Evolutionary conservation across 176 grass and related monocot genomes (phyloP), one percentile per base, ranked within the genome.

Genomic region (Oryza glumipatula): DNA sequence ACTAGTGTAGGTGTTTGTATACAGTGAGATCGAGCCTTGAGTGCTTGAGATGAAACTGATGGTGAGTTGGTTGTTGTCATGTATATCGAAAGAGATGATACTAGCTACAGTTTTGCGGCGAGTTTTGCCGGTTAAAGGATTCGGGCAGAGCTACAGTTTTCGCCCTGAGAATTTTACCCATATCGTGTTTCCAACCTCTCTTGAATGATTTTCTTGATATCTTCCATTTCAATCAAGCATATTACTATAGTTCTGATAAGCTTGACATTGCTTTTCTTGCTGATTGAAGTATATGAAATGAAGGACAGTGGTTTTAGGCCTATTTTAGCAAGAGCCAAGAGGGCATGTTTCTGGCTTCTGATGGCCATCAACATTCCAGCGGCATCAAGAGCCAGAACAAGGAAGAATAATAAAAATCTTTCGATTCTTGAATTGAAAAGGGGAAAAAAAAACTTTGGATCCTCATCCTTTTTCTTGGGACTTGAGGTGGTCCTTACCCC

Each of bases 101-200:
- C 69, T 84, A 88, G 77, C 90, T 88, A 63, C 60, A 86, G 8
- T 90, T 77, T 90, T 86, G 82, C 60, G 80, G 87, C 67, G 67
- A 90, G 81, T 82, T 86, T 70, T 83, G 86, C 67, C 47, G 22
- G 58, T 63, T 63, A 63, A 88, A 79, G 80, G 85, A 66, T 92
- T 85, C 39, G 85, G 90, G 87, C 88, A 92, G 90, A 90, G 68
- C 68, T 84, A 74, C 90, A 94, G 72, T 92, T 94, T 94, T 94
- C 61, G 86, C 90, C 86, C 82, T 5, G 70, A 89, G 83, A 73
- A 76, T 79, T 79, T 60, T 73, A 79, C 46, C 26, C 13, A 73
- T 70, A 78, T 9, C n/a, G 6, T 32, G 17, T 72, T 86, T 36
- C 36, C 73, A 10, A 38, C 11, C 24, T 46, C 9, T 67, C 41